Evolutionary conservation across 441 rosid genomes (phyloP).

Genomic region (Raphanus hybrid): DNA sequence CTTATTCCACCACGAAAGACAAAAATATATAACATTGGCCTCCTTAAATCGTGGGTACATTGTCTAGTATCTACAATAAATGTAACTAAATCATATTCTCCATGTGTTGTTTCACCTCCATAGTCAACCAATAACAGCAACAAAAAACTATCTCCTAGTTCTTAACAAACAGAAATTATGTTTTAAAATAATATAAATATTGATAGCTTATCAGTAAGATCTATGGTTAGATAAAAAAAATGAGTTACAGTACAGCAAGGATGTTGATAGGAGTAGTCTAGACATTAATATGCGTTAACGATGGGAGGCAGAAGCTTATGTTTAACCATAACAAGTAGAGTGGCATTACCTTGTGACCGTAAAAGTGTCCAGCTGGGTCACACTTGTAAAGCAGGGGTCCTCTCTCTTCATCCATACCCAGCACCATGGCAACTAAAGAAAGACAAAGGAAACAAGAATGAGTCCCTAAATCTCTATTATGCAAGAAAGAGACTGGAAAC

Average conservation of each 20-base stretch:
- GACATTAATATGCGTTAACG: background rate
- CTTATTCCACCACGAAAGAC: background rate
- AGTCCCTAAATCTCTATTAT: background rate
- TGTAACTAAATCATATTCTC: background rate
- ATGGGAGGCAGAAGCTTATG: background rate
- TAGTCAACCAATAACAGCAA: too few relatives aligned
- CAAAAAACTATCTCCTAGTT: background rate
- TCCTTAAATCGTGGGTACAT: too few relatives aligned
- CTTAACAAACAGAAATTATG: constrained; percentile 8
- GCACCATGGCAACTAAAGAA: constrained; percentile 85
- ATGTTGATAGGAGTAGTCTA: constrained; percentile 14
- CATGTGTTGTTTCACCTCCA: constrained; percentile 7
- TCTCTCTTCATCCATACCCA: constrained; percentile 91
- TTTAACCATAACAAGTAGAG: background rate
- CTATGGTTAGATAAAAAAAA: background rate
- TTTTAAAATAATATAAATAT: background rate
- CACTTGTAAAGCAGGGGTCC: constrained; percentile 94
- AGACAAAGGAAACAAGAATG: constrained; percentile 33
- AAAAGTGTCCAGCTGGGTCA: constrained; percentile 99
- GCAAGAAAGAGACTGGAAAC: constrained; percentile 36
- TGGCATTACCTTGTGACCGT: constrained; percentile 86
- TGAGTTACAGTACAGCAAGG: background rate
- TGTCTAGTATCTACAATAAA: background rate
- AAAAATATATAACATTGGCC: too few relatives aligned
- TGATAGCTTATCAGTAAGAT: background rate